These are phyloP conservation scores for Euphorbia peplus DNA, from an alignment of 345 rosid genomes.

Conservation along the genomic window DNA sequence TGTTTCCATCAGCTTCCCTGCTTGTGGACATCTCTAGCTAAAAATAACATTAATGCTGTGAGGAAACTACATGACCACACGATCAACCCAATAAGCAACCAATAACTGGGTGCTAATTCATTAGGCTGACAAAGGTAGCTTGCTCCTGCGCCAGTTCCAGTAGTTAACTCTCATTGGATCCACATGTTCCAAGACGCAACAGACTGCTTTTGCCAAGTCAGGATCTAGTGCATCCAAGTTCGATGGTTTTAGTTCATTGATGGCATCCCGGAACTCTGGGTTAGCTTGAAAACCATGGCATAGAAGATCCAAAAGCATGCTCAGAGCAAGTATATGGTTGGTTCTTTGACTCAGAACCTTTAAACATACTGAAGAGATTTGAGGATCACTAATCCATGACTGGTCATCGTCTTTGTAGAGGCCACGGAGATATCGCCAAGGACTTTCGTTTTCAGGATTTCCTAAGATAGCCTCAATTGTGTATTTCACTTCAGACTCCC, in stretches of 20 bases:
- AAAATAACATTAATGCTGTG: no score
- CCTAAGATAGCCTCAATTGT: slow-evolving; percentile 52
- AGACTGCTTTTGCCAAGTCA: slow-evolving; percentile 48
- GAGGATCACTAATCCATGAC: slow-evolving; percentile 52
- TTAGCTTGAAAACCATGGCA: slow-evolving; percentile 58
- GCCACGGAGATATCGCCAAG: slow-evolving; percentile 84
- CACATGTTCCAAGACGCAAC: slow-evolving; percentile 51
- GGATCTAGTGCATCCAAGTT: slow-evolving; percentile 33
- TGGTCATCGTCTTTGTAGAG: slow-evolving; percentile 58
- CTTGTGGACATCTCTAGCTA: no score
- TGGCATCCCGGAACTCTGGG: slow-evolving; percentile 53
- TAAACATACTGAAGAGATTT: slow-evolving; percentile 61
- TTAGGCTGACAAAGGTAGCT: slow-evolving; percentile 28
- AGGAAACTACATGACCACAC: no score
- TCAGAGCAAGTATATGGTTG: slow-evolving; percentile 57
- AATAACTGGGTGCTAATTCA: not conserved
- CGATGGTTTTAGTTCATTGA: slow-evolving; percentile 44
- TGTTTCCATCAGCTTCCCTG: no score
- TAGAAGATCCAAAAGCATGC: slow-evolving; percentile 75
- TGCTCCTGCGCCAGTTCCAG: slow-evolving; percentile 78
- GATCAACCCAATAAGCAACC: no score
- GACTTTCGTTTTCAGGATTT: slow-evolving; percentile 74
- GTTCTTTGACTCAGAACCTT: slow-evolving; percentile 45
- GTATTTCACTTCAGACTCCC: slow-evolving; percentile 72
- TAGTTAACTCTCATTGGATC: slow-evolving; percentile 74